Conservation (phyloP, 108 stramenopile species). For the Fragilaria radians region DNA sequence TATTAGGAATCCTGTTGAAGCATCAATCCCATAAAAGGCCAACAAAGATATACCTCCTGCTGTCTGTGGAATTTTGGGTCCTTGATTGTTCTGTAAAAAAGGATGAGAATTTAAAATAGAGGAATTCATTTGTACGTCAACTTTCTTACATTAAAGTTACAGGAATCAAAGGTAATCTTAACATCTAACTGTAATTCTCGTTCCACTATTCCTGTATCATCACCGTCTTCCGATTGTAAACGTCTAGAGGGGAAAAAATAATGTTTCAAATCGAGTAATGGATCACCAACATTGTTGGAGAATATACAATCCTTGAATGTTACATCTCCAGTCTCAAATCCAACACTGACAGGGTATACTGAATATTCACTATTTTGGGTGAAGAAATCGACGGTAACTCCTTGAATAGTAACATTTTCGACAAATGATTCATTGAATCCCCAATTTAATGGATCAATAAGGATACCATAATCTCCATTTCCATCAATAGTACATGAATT, state of each 20-base stretch:
- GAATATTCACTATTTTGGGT: not conserved
- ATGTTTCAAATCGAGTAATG: not conserved
- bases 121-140: not conserved
- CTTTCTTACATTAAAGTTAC: not conserved
- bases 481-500: not conserved
- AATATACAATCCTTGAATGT: not conserved
- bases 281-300: not conserved
- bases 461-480: not conserved
- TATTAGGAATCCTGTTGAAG: not conserved
- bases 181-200: too few species aligned
- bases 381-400: not conserved
- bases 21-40: not conserved
- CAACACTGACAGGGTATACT: not conserved
- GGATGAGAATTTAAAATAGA: not conserved
- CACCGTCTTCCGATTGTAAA: not conserved
- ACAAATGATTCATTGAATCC: not conserved
- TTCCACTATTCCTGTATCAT: too few species aligned
- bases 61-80: not conserved
- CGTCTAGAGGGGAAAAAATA: too few species aligned
- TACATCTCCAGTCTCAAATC: not conserved
- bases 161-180: not conserved
- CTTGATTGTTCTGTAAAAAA: not conserved
- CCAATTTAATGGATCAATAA: not conserved
- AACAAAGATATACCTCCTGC: not conserved
- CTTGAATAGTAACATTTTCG: conserved; percentile 1